Base-by-base conservation (phyloP, 768 basidiomycete species). In the Galerina sulciceps region DNA sequence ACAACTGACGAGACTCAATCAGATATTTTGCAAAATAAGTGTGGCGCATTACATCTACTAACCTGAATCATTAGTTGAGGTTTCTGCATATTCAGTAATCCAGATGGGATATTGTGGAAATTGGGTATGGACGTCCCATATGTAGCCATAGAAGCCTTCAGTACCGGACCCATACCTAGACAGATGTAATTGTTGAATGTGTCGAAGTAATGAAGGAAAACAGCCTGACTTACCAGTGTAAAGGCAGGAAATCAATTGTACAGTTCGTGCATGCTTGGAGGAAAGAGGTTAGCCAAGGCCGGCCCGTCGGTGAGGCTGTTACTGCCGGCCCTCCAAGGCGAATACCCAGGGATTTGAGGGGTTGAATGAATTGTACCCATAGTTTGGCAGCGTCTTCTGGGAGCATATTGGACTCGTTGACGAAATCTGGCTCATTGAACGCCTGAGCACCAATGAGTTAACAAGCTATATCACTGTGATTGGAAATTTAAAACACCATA, bases 41-140 rank as follows among this genome's bases (percentile, higher is more conserved):
- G 22, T 46, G 50, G 48, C 20, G 31, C 45, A n/a, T n/a, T 13
- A 42, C 4, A 40, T 15, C 46, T 14, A 44, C 72, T 51, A 45
- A 78, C 79, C 79, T 43, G 72, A 72, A 47, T 72, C 70, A 65
- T 81, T 81, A 44, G 73, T 68, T 35, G 82, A 81, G 45, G 81
- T 84, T 55, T 84, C 84, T 0, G 84, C 85, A 68, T 76, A 88
- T 62, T 88, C 87, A 4, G 87, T 88, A 5, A 89, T 78, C 87
- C 87, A 89, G 15, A 88, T 73, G 2, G 85, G 80, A 26, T 71
- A 70, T 45, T 85, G 60, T 51, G 79, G 80, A 59, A 78, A 88
- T 8, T 78, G 70, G 6, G 72, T 67, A 60, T 86, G 81, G 44
- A 86, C 78, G 61, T 82, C 76, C 69, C 79, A 76, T 23, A 88